Evolutionary conservation across 768 basidiomycete genomes (phyloP).

Genomic region (Termitomyces sp.): DNA sequence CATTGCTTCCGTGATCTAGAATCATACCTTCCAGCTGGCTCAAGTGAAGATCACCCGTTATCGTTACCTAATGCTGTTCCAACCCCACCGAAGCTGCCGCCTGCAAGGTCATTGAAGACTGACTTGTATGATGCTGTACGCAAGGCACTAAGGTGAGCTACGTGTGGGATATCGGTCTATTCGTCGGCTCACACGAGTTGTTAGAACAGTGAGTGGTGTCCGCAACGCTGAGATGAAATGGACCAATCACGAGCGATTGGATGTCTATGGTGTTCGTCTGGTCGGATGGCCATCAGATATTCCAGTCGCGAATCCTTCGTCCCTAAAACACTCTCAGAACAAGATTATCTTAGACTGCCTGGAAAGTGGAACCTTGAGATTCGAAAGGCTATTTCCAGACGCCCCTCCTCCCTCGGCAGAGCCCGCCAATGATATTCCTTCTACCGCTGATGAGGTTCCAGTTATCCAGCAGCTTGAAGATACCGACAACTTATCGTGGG

Average conservation of each 20-base stretch:
- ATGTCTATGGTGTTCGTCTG: slow-evolving; percentile 53
- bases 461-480: slow-evolving; percentile 1
- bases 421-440: not conserved
- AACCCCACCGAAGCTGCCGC: slow-evolving; percentile 18
- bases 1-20: slow-evolving; percentile 33
- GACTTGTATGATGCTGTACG: slow-evolving; percentile 56
- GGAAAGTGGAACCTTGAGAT: slow-evolving; percentile 43
- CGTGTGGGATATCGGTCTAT: not conserved
- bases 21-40: slow-evolving; percentile 8
- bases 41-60: slow-evolving; percentile 5
- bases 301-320: slow-evolving; percentile 60
- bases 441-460: not conserved
- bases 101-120: slow-evolving; percentile 42
- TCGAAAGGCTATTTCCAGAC: slow-evolving; percentile 29
- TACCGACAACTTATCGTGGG: slow-evolving; percentile 39
- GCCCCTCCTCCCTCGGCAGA: not conserved
- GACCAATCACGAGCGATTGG: slow-evolving; percentile 59
- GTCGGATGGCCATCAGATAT: slow-evolving; percentile 62
- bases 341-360: slow-evolving; percentile 47
- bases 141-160: slow-evolving; percentile 46
- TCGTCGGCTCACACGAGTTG: not conserved
- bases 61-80: not conserved
- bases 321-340: slow-evolving; percentile 52
- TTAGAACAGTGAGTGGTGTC: slow-evolving; percentile 51
- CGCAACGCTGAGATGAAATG: slow-evolving; percentile 75